Conservation (phyloP, 2,329 filamentous ascomycete genomes). For the Penicillium sp. region DNA sequence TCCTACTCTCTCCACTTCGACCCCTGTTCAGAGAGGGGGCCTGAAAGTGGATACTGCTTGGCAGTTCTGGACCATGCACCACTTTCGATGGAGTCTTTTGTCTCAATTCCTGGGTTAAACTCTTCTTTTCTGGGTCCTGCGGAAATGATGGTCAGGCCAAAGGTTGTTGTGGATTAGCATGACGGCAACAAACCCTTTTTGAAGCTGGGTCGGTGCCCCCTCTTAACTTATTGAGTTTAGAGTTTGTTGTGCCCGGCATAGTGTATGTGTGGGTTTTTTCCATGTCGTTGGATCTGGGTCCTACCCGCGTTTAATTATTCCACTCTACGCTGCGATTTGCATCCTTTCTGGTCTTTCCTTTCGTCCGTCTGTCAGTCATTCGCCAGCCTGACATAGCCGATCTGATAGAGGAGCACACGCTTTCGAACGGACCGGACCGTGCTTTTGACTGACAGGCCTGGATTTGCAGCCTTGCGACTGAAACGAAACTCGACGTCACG, state of each 20-base stretch:
- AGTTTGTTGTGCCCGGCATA: slow-evolving; percentile 6
- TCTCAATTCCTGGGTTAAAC: slow-evolving; percentile 3
- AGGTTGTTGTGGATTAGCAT: slow-evolving; percentile 2
- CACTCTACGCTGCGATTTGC: slow-evolving; percentile 2
- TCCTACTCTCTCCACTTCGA: background rate
- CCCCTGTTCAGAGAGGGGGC: slow-evolving; percentile 9
- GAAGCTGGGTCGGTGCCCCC: background rate
- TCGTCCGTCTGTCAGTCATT: background rate
- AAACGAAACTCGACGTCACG: background rate
- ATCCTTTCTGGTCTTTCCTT: background rate
- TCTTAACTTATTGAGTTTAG: slow-evolving; percentile 11
- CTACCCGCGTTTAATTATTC: slow-evolving; percentile 10
- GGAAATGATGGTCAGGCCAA: slow-evolving; percentile 9
- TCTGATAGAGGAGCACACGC: background rate
- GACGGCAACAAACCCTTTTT: background rate
- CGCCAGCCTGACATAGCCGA: background rate
- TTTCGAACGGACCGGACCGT: background rate
- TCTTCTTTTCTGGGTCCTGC: background rate
- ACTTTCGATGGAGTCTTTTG: background rate
- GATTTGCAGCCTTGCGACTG: background rate
- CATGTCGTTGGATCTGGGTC: slow-evolving; percentile 3
- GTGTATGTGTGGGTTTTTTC: slow-evolving; percentile 3
- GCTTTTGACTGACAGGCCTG: background rate
- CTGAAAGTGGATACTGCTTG: slow-evolving; percentile 5
- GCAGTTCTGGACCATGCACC: slow-evolving; percentile 2